Base-by-base conservation (phyloP, 2,329 filamentous ascomycete species). In the Thelonectria rubi region DNA sequence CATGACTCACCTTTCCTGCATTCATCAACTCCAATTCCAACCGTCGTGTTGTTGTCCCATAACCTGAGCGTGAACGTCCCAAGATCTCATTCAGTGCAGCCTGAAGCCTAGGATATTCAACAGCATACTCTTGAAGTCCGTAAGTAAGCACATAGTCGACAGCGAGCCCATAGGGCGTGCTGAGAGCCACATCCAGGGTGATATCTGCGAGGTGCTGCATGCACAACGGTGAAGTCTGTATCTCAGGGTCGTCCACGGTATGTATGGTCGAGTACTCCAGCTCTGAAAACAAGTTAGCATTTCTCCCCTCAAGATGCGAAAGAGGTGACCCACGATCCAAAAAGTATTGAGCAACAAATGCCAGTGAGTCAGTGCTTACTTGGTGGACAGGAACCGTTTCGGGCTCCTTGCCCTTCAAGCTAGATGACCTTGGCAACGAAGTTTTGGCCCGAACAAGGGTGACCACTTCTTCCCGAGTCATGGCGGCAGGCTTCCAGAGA, bases 1-100 rank as follows among this genome's bases (percentile, higher is more conserved):
- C 3, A 30, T n/a, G n/a, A 60, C 77, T 69, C 68, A 85, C 83
- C 77, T 81, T 84, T 65, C 83, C 84, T 12, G 77, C 78, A 55
- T 81, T 77, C 52, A 86, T 76, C 5, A 86, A 68, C 59, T 85
- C 82, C 17, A 87, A 71, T 70, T 87, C 84, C 1, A 84, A 72
- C 47, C 78, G 79, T 14, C 84, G 79, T 17, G 80, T 74, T 15
- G 79, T 82, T 14, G 65, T 70, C 18, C 82, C 74, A 43, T 69
- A 71, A 9, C 77, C 78, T n/a, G 67, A 70, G 30, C 69, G 69
- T 51, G 81, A 71, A 14, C 73, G 76, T 40, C 75, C 72, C 21
- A 74, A 64, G 5, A 85, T 70, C 3, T 69, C 68, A 32, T 71
- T 62, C 26, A 85, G 69, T 32, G 73, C 73, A 4, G 66, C 60